Evolutionary conservation across 257 asterid genomes (phyloP).

Genomic region (Solanum bukasovii): DNA sequence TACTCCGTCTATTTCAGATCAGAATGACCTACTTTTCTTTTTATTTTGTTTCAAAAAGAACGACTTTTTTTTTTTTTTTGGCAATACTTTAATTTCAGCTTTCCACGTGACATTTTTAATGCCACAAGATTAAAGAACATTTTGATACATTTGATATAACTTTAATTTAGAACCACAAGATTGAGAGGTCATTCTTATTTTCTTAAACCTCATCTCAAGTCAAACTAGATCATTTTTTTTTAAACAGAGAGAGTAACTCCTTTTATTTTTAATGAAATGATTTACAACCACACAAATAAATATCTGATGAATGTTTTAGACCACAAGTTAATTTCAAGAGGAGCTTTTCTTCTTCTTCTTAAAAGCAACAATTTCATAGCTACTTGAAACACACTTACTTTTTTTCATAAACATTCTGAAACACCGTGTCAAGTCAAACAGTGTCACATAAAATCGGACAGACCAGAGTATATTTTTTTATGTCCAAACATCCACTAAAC

Average conservation of each 20-base stretch:
- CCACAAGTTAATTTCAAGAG: neutral
- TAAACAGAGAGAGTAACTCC: neutral
- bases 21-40: neutral
- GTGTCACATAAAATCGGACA: neutral
- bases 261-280: no score
- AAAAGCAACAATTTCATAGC: neutral
- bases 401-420: neutral
- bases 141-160: neutral
- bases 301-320: no score
- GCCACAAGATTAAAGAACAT: accelerated
- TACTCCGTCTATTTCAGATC: neutral
- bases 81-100: no score
- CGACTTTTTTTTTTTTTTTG: no score
- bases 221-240: no score
- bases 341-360: neutral
- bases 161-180: neutral
- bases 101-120: no score
- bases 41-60: neutral
- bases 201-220: neutral
- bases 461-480: neutral
- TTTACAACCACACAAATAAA: no score
- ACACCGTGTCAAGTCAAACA: accelerated
- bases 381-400: neutral
- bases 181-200: neutral
- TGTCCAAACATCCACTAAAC: neutral